Evolutionary conservation across 148 eudicot species (phyloP).

Genomic region (Silene conica): DNA sequence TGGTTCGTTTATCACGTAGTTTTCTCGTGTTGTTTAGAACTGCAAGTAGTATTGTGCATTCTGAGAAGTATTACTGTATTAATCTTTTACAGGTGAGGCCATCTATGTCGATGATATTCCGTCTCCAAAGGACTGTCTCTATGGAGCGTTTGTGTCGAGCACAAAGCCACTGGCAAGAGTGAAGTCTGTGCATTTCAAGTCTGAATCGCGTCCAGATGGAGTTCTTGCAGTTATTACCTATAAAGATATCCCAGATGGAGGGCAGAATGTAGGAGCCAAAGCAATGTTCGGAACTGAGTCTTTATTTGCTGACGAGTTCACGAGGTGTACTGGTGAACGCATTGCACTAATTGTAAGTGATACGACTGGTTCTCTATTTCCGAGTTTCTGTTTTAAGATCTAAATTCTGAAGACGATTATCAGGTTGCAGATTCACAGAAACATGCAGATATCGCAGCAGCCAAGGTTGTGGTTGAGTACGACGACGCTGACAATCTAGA

Average conservation of each 20-base stretch:
- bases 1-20: no score
- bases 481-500: constrained; percentile 63
- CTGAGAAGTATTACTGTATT: no score
- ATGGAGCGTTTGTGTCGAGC: constrained; percentile 91
- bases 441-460: constrained; percentile 72
- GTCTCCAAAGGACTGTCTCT: constrained; percentile 71
- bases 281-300: constrained; percentile 52
- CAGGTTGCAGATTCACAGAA: constrained; percentile 88
- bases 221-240: constrained; percentile 46
- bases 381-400: not conserved
- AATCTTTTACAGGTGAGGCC: constrained; percentile 74
- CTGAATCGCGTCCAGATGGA: constrained; percentile 41
- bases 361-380: not conserved
- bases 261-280: constrained; percentile 58
- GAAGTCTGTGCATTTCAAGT: constrained; percentile 42
- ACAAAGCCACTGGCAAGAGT: constrained; percentile 72
- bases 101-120: constrained; percentile 92
- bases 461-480: constrained; percentile 56
- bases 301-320: constrained; percentile 72
- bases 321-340: constrained; percentile 69
- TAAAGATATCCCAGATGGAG: constrained; percentile 73
- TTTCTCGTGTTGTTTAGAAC: no score
- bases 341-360: constrained; percentile 75
- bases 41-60: no score
- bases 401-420: constrained; percentile 6